Evolutionary conservation across 305 asterid genomes (phyloP).

Genomic region (Plantago coronopus): DNA sequence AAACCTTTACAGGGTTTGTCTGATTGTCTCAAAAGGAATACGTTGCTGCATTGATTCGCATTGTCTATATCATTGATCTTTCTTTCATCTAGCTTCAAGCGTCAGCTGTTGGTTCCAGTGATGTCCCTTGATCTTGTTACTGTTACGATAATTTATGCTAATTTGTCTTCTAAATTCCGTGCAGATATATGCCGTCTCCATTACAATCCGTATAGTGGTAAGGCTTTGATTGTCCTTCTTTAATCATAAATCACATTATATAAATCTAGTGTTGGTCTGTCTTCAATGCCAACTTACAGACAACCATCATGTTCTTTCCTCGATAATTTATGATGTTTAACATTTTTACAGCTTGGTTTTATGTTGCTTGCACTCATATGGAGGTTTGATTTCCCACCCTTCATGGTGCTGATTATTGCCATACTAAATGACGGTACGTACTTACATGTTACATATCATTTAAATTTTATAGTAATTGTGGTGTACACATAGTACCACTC

Average conservation of each 20-base stretch:
- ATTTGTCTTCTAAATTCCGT: constrained; percentile 18
- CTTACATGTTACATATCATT: constrained; percentile 13
- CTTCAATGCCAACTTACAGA: background rate
- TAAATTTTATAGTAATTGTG: constrained; percentile 3
- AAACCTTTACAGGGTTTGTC: no score
- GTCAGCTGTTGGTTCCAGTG: no score
- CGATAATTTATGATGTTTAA: constrained; percentile 16
- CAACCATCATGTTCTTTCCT: constrained; percentile 7
- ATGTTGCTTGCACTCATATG: constrained; percentile 77
- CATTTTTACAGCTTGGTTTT: constrained; percentile 60
- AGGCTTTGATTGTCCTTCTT: constrained; percentile 22
- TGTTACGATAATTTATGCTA: constrained; percentile 14
- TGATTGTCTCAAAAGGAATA: no score
- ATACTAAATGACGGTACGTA: constrained; percentile 68
- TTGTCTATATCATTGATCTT: no score
- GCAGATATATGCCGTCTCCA: constrained; percentile 87
- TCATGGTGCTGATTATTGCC: constrained; percentile 81
- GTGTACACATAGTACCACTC: background rate
- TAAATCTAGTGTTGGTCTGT: background rate
- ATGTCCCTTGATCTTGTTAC: background rate
- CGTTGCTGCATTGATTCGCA: no score
- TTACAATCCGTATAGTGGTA: constrained; percentile 86
- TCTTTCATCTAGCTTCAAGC: no score
- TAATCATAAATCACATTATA: background rate
- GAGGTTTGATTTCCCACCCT: constrained; percentile 76